Percentiles rank a stretch among this genome's conserved stretches.
Evolutionary conservation across 768 basidiomycete genomes (phyloP).

Genomic region (Russula abietina): DNA sequence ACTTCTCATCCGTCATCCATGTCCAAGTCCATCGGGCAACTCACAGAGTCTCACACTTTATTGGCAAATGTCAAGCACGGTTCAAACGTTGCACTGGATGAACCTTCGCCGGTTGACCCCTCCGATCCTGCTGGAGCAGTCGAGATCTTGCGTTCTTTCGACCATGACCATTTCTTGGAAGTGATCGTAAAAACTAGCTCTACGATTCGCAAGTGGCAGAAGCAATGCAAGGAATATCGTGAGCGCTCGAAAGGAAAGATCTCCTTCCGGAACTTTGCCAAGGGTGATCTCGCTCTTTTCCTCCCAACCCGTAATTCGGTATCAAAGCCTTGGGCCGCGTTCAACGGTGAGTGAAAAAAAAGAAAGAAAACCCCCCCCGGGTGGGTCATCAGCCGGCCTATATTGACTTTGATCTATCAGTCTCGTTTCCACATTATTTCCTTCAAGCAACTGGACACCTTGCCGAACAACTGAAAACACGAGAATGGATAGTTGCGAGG

Average conservation of each 20-base stretch:
- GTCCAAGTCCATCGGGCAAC: constrained; percentile 44
- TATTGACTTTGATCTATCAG: constrained; percentile 41
- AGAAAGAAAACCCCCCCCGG: too few species aligned
- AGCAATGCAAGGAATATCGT: constrained; percentile 92
- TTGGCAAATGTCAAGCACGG: constrained; percentile 43
- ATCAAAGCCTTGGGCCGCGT: constrained; percentile 95
- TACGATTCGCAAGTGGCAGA: constrained; percentile 93
- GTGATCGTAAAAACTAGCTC: constrained; percentile 75
- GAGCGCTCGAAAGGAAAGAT: constrained; percentile 97
- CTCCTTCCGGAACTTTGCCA: constrained; percentile 90
- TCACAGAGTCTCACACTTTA: constrained; percentile 29
- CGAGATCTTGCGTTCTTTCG: constrained; percentile 65
- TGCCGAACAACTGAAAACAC: constrained; percentile 80
- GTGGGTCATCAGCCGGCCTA: too few species aligned
- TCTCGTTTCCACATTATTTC: constrained; percentile 97
- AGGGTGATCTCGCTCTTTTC: constrained; percentile 93
- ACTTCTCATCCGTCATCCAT: constrained; percentile 38
- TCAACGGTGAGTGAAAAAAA: constrained; percentile 78
- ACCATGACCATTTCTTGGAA: constrained; percentile 82
- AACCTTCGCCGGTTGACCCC: constrained; percentile 72
- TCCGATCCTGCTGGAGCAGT: constrained; percentile 66
- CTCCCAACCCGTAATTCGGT: constrained; percentile 92
- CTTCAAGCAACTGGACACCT: constrained; percentile 81
- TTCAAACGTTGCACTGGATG: constrained; percentile 45
- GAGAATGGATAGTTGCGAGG: constrained; percentile 94